phyloP scores from a whole-genome alignment of 495 filamentous ascomycete genomes.

The Hypoxylon subgilvum region DNA sequence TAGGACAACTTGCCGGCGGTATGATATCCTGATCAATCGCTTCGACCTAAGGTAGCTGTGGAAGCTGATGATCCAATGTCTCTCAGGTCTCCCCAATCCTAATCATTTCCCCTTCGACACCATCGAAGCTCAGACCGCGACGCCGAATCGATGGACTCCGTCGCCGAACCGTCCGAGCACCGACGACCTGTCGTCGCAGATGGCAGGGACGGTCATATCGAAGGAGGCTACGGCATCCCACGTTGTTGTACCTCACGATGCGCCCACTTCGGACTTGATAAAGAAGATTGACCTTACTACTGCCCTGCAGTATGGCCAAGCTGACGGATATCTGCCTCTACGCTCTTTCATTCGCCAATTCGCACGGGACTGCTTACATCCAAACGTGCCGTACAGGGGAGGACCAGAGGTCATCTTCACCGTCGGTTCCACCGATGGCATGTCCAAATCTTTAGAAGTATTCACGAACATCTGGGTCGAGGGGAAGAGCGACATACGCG shows the following conservation, averaged over 20 bases:
- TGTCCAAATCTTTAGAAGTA: conserved; percentile 74
- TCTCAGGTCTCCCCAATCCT: conserved; percentile 74
- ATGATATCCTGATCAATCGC: conserved; percentile 36
- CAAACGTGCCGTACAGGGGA: conserved; percentile 73
- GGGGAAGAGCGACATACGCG: conserved; percentile 66
- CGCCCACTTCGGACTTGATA: conserved; percentile 56
- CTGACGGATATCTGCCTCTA: conserved; percentile 77
- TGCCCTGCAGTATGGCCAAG: conserved; percentile 84
- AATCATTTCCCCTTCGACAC: conserved; percentile 91
- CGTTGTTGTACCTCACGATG: conserved; percentile 73
- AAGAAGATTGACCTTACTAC: conserved; percentile 79
- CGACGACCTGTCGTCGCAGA: conserved; percentile 26
- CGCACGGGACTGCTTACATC: conserved; percentile 76
- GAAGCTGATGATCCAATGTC: conserved; percentile 8
- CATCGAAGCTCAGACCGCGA: conserved; percentile 78
- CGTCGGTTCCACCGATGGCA: conserved; percentile 83
- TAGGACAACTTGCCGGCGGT: conserved; percentile 90
- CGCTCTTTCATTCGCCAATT: conserved; percentile 78
- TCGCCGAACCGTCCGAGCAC: conserved; percentile 63
- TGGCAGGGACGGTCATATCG: conserved; percentile 25
- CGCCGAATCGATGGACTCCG: conserved; percentile 73
- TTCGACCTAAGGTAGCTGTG: no score
- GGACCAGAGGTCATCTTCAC: conserved; percentile 80
- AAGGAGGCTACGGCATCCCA: conserved; percentile 50
- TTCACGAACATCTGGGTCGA: conserved; percentile 76